Conservation (phyloP, 305 asterid species). For the Rubia peregrina region DNA sequence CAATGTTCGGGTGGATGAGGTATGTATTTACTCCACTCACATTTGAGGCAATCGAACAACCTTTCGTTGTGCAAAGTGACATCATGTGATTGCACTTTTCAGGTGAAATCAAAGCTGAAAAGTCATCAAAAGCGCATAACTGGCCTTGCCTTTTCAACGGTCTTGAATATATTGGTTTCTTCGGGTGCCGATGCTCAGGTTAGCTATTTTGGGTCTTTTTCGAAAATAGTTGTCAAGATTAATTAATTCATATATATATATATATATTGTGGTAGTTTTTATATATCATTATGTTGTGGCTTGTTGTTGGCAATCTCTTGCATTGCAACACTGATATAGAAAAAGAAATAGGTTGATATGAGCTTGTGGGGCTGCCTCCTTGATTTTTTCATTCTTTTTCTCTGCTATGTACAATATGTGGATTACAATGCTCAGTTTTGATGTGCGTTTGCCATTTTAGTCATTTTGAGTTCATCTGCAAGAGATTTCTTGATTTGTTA, state of each 20-base stretch:
- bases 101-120: slow-evolving; percentile 32
- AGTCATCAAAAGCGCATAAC: slow-evolving; percentile 34
- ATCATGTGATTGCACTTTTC: neutral
- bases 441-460: neutral
- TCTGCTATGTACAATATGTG: neutral
- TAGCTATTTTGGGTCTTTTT: neutral
- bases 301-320: neutral
- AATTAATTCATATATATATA: too few relatives aligned
- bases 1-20: slow-evolving; percentile 36
- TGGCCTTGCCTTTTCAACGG: slow-evolving; percentile 34
- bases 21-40: neutral
- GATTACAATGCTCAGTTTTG: neutral
- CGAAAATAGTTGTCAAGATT: neutral
- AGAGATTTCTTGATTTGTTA: neutral
- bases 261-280: neutral
- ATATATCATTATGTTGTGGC: neutral
- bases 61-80: neutral
- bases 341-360: neutral
- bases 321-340: neutral
- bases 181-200: slow-evolving; percentile 45
- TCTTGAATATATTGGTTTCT: slow-evolving; percentile 33
- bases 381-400: too few relatives aligned
- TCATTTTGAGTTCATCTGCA: neutral
- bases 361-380: neutral
- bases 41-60: neutral